Percentiles rank a stretch among this genome's conserved stretches.
Conservation (phyloP, 805 yeast genomes). For the Lipomyces kockii region DNA sequence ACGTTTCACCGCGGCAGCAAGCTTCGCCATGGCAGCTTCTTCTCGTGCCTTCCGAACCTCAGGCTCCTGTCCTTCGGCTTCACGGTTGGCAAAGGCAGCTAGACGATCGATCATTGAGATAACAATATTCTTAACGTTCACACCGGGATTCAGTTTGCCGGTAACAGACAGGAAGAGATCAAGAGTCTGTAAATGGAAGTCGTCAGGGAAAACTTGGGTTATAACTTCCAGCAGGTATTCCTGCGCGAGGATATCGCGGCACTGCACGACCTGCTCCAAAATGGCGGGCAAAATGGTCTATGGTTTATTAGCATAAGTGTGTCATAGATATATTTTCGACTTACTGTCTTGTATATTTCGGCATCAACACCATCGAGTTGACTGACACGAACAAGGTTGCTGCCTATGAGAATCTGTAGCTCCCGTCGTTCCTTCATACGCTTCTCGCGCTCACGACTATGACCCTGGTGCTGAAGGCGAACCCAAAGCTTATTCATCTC, state of each 20-base stretch:
- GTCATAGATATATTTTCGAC: conserved; percentile 1
- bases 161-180: conserved; percentile 68
- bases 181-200: conserved; percentile 79
- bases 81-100: conserved; percentile 56
- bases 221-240: conserved; percentile 88
- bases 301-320: neutral
- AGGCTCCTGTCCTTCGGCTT: conserved; percentile 42
- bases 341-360: conserved; percentile 45
- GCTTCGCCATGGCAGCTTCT: conserved; percentile 30
- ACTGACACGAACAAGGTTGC: conserved; percentile 84
- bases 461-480: conserved; percentile 93
- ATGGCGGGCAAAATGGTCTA: conserved; percentile 72
- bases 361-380: conserved; percentile 75
- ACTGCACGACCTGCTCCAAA: conserved; percentile 88
- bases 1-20: conserved; percentile 35
- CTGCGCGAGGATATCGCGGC: conserved; percentile 90
- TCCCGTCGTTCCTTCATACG: conserved; percentile 83
- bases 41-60: conserved; percentile 32
- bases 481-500: conserved; percentile 99
- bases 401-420: conserved; percentile 87
- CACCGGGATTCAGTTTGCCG: conserved; percentile 67
- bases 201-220: conserved; percentile 93
- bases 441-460: conserved; percentile 74
- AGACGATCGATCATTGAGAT: conserved; percentile 72
- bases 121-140: conserved; percentile 68